phyloP scores from a whole-genome alignment of 495 filamentous ascomycete genomes.

The Tuber aestivum region DNA sequence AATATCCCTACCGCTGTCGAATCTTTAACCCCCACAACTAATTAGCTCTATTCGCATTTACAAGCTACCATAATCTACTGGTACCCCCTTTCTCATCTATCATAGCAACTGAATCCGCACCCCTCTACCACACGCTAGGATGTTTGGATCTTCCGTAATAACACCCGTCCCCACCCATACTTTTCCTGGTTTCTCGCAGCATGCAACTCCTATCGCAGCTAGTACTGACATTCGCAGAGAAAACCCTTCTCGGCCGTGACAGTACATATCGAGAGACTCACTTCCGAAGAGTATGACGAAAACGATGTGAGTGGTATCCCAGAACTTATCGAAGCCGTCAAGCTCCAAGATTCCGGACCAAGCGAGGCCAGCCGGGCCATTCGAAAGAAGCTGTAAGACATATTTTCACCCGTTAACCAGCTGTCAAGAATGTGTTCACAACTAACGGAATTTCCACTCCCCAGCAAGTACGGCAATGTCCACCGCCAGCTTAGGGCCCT shows the following conservation, averaged over 20 bases:
- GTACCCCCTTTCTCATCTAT: background rate
- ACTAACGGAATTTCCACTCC: constrained; percentile 7
- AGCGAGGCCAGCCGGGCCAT: constrained; percentile 86
- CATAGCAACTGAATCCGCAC: background rate
- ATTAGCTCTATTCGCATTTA: background rate
- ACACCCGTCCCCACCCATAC: background rate
- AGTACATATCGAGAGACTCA: constrained; percentile 86
- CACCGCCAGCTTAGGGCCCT: constrained; percentile 88
- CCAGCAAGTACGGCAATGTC: constrained; percentile 84
- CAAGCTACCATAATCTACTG: background rate
- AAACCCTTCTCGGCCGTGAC: constrained; percentile 94
- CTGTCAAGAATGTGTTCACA: background rate
- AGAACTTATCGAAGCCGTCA: constrained; percentile 88
- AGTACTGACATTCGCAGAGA: constrained; percentile 50
- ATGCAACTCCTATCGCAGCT: background rate
- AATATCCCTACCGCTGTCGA: background rate
- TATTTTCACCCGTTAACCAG: background rate
- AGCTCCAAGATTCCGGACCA: constrained; percentile 80
- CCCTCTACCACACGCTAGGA: constrained; percentile 5
- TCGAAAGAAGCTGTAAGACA: constrained; percentile 81
- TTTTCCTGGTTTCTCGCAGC: background rate
- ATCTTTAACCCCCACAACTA: background rate
- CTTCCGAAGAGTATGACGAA: constrained; percentile 79
- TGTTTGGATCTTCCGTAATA: constrained; percentile 38
- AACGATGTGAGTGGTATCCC: constrained; percentile 88